Evolutionary conservation across 2,329 filamentous ascomycete species (phyloP), one percentile per base, ranked within the genome.

Genomic region (Hansfordia pulvinata): DNA sequence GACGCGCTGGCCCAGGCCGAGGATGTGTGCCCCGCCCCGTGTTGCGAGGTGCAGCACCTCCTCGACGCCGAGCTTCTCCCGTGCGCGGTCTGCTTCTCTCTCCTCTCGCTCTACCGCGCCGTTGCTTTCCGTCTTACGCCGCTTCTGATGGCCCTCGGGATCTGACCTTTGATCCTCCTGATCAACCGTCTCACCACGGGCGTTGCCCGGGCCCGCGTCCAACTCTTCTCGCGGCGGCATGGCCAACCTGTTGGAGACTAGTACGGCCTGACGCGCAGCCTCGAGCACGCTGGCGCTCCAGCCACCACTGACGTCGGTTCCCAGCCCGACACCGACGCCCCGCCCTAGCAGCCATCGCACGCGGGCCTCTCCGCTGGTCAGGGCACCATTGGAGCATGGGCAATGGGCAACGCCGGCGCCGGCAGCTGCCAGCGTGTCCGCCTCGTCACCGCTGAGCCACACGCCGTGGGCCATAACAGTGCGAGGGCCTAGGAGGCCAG

Each of bases 241-340:
- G 14, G 76, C 67, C 24, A 80, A 56, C 59, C 79, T 73, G 17
- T 86, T 60, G 36, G 75, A 83, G 1, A 88, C 82, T 34, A 93
- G 64, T 26, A 74, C 68, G 0, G 88, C 84, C 43, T 90, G 81
- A 10, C 86, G 58, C 22, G 76, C 82, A n/a, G 83, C 76, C 37
- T 90, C 81, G 0, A 96, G 65, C 8, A 96, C 69, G 33, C 73
- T 82, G 0, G 82, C 66, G 29, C 74, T 81, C 48, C 88, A 94
- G 0, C 90, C 90, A 3, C 88, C 90, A 40, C 73, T 81, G 31
- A 96, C 74, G 49, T 98, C 90, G 0, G 88, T 96, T 0, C 90
- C 90, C 0, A 98, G 56, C 0, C 90, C 88, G 5, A 94, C 74
- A 0, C 69, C 72, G 23, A 96, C 64, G 0, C 82, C 84, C 27